Percentiles rank a stretch among this genome's conserved stretches.
phyloP scores from a whole-genome alignment of 177 flowering plant species.

The Vitis hybrid region DNA sequence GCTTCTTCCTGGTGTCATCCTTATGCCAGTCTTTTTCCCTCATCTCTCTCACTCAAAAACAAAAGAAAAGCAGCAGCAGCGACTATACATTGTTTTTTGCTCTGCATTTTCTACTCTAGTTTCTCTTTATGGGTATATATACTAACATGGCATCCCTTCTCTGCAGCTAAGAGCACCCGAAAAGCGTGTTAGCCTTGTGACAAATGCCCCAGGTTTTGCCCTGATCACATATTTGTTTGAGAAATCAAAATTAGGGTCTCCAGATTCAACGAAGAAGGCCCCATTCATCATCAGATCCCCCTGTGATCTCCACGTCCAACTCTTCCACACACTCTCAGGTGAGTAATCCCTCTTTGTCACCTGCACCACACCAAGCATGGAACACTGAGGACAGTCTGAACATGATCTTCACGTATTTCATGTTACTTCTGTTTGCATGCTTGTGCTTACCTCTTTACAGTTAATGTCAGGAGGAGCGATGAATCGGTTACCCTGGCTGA shows the following conservation, averaged over 20 bases:
- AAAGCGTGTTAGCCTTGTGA: slow-evolving; percentile 33
- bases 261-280: slow-evolving; percentile 56
- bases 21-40: not conserved
- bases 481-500: slow-evolving; percentile 81
- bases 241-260: slow-evolving; percentile 17
- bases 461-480: slow-evolving; percentile 41
- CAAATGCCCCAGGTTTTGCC: slow-evolving; percentile 37
- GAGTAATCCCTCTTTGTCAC: slow-evolving; percentile 72
- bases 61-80: not conserved
- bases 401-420: not conserved
- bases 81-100: not conserved
- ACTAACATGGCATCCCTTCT: slow-evolving; percentile 16
- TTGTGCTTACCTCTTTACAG: slow-evolving; percentile 51
- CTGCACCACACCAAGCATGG: slow-evolving; percentile 4
- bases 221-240: slow-evolving; percentile 18
- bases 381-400: not conserved
- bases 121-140: not conserved
- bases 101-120: not conserved
- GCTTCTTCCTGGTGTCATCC: not conserved
- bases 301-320: slow-evolving; percentile 75
- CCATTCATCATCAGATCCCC: slow-evolving; percentile 63
- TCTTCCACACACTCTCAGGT: slow-evolving; percentile 43
- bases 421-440: not conserved
- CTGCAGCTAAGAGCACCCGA: slow-evolving; percentile 35
- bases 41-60: not conserved